Conservation (phyloP, 768 basidiomycete species). For the Boletus tomentosulus region DNA sequence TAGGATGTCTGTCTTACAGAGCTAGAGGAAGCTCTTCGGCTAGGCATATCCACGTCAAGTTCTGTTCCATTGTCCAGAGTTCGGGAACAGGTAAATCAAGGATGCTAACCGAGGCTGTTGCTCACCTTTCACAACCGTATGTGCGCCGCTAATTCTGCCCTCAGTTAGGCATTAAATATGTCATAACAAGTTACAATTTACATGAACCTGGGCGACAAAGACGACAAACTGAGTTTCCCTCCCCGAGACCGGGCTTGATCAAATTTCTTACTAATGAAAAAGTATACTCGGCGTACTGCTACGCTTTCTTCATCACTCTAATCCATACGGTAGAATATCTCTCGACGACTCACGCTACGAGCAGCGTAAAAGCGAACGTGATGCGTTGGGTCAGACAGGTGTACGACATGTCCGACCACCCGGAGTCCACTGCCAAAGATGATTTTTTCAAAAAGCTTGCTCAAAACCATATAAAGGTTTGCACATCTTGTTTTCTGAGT, state of each 20-base stretch:
- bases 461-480: not conserved
- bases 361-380: not conserved
- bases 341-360: not conserved
- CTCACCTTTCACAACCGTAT: not conserved
- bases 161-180: not conserved
- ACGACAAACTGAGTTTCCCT: too few species aligned
- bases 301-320: constrained; percentile 1
- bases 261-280: rapidly evolving
- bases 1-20: constrained; percentile 49
- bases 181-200: too few species aligned
- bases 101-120: constrained; percentile 6
- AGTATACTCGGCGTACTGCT: not conserved
- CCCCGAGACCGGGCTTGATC: not conserved
- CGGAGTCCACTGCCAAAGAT: not conserved
- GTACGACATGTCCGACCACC: not conserved
- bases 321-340: not conserved
- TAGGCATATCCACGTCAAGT: constrained; percentile 22
- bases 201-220: too few species aligned
- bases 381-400: not conserved
- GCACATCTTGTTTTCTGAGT: not conserved
- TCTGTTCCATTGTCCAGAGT: too few species aligned
- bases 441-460: not conserved
- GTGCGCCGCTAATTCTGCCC: rapidly evolving
- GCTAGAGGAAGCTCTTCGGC: constrained; percentile 36
- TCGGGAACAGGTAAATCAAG: constrained; percentile 14